Evolutionary conservation across 2,329 filamentous ascomycete species (phyloP), one percentile per base, ranked within the genome.

Genomic region (Ophiocordyceps sinensis): DNA sequence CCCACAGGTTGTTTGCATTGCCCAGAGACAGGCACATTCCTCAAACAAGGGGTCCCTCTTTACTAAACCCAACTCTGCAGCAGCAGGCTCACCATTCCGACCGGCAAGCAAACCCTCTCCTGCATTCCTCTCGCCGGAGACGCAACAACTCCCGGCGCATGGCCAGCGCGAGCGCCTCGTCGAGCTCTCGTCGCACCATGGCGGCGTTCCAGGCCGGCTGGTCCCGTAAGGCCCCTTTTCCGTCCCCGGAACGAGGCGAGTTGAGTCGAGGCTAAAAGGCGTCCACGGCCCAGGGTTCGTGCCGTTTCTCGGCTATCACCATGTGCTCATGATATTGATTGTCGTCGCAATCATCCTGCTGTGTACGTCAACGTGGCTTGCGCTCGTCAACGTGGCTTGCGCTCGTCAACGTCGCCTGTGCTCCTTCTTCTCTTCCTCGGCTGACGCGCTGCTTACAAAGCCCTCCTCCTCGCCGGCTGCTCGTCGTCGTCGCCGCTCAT

Each of bases 281-380:
- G n/a, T n/a, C n/a, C n/a, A n/a, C n/a, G n/a, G 13, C 4, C 5
- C 46, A 79, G 77, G 76, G 56, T 76, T 73, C 52, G 65, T 82
- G 58, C 79, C 79, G 50, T 82, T 82, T 57, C 68, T 82, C 44
- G 79, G 79, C 50, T 82, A 82, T 56, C 79, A 82, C 58, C 77
- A 98, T 77, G 82, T 96, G 49, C 75, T 98, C 61, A 98, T 98
- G 91, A 86, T 98, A 53, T 68, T 98, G 50, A 94, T 98, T 57
- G 88, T 85, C 42, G 69, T 95, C 44, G 77, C 88, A 37, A 94
- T 98, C 56, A 94, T 98, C 62, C 70, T 98, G 58, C 72, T 98
- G 50, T 96, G 39, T 41, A 41, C 34, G 39, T 37, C 13, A n/a
- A n/a, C n/a, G n/a, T n/a, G n/a, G n/a, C n/a, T n/a, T n/a, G n/a